These are phyloP conservation scores for Daldinia caldariorum DNA, from an alignment of 495 filamentous ascomycete species.

Conservation along the genomic window DNA sequence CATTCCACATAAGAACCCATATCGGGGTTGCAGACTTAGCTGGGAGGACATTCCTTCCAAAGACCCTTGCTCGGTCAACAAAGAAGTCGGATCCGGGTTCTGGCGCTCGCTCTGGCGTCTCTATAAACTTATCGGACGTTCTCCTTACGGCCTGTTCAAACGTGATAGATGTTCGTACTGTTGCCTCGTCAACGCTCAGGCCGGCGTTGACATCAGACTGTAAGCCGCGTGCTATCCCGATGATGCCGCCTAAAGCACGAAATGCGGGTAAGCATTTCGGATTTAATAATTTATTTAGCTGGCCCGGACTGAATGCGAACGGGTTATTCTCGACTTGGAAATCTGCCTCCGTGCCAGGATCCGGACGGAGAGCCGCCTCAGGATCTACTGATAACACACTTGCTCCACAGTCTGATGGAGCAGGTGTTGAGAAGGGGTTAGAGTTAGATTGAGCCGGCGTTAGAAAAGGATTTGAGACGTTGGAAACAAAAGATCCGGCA, in stretches of 20 bases:
- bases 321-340: constrained; percentile 79
- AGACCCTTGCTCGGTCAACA: constrained; percentile 73
- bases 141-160: constrained; percentile 70
- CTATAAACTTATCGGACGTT: constrained; percentile 32
- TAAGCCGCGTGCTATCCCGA: constrained; percentile 79
- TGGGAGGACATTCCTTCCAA: constrained; percentile 74
- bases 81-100: constrained; percentile 35
- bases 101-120: constrained; percentile 21
- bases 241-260: constrained; percentile 78
- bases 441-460: constrained; percentile 44
- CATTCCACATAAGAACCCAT: constrained; percentile 79
- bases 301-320: constrained; percentile 85
- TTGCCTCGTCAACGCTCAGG: constrained; percentile 77
- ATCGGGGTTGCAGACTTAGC: constrained; percentile 76
- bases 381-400: constrained; percentile 40
- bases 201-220: constrained; percentile 73
- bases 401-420: constrained; percentile 42
- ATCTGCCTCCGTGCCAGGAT: constrained; percentile 75
- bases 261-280: constrained; percentile 84
- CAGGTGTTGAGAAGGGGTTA: constrained; percentile 43
- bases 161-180: constrained; percentile 68
- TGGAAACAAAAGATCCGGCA: constrained; percentile 39
- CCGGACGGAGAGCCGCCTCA: constrained; percentile 56
- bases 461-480: constrained; percentile 45
- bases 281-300: constrained; percentile 79